phyloP scores from a whole-genome alignment of 78 protist genomes.

The slime mould (Dictyostelium discoideum) region dicty_2.7 NC_007088.5:5656001-5656500 shows the following conservation, averaged over 20 bases:
- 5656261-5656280: no score
- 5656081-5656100: conserved; percentile 1
- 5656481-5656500: neutral
- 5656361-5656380: conserved; percentile 6
- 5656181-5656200: neutral
- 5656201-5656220: neutral
- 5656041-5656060: neutral
- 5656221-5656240: no score
- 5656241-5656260: no score
- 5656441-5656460: neutral
- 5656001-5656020: conserved; percentile 15
- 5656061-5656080: neutral
- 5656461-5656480: neutral
- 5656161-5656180: neutral
- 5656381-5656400: neutral
- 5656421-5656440: neutral
- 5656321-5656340: neutral
- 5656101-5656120: neutral
- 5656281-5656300: neutral
- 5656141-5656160: neutral
- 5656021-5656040: neutral
- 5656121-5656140: neutral
- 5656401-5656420: neutral
- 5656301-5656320: neutral
- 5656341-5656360: neutral